Evolutionary conservation across 2,329 filamentous ascomycete species (phyloP), one percentile per base, ranked within the genome.

Genomic region (Curvularia verruculosa): DNA sequence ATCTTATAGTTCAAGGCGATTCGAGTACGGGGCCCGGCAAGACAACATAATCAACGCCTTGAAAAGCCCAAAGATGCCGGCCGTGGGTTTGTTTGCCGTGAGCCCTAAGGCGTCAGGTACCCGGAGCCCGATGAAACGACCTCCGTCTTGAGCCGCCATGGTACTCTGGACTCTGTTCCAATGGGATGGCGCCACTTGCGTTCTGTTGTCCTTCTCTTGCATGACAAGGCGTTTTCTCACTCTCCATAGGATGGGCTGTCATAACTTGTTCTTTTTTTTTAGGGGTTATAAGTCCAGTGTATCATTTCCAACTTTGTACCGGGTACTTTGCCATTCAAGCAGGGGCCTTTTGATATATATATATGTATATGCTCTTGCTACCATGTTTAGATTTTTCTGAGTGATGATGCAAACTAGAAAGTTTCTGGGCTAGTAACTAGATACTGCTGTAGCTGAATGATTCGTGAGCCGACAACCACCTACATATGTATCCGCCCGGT

Each of bases 11-110:
- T 56, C 66, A 3, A 61, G 55, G 47, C 29, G 45, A 4, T 56
- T 54, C 13, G 51, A 59, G 13, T 21, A 31, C 5, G 48, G 54
- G 2, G 18, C 41, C 8, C 52, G 61, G 13, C 66, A 65, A 50
- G 61, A 60, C 19, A 62, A 61, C 43, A 52, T 55, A 9, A 21
- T 59, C 21, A 55, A 50, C 18, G 21, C 57, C 5, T 24, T 64
- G 13, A 67, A 54, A 41, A 67, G 65, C 40, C 60, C 66, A 1
- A 63, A 63, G 44, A 37, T 69, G 58, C 72, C 73, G 19, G 64
- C 67, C 12, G 24, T 75, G 5, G 73, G 72, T 3, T 51, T 67
- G 31, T 76, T 75, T 47, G 64, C 51, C n/a, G 65, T 58, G 15
- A 69, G 65, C 51, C 69, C 71, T 2, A 68, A 61, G 19, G 69